Base-by-base conservation (phyloP, 345 rosid species). In the Raphanus raphanistrum region DNA sequence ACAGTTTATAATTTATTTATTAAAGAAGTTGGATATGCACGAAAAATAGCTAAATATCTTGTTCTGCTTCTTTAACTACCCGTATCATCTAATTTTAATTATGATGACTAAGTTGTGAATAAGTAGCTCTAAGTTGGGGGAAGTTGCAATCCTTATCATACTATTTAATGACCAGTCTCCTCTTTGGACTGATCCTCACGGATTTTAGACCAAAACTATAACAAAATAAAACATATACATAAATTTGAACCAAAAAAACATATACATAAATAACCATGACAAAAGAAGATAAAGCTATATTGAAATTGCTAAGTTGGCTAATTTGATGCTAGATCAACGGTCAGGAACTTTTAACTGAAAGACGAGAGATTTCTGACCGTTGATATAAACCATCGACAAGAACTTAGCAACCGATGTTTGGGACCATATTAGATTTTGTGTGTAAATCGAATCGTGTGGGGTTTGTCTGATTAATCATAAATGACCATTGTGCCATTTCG, bases 201-300 rank as follows among this genome's bases (percentile, higher is more conserved):
- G 29, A 12, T 62, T 61, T 6, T 61, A 79, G 68, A 78, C 73
- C 73, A 45, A 66, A 26, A 43, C 33, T 16, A 26, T 8, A 63
- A 38, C 38, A 41, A 31, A 57, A 73, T 57, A 21, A 78, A 73
- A 66, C 77, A 79, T 68, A 0, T 73, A 35, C 82, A 68, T 50
- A 79, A 79, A 79, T 73, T 21, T 21, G 21, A 73, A 72, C 50
- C 70, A 79, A 21, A 21, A 21, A 78, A 73, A 66, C 77, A 79
- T 68, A 0, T 73, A 35, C 82, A 68, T 50, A 79, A 79, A 79
- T 73, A 73, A 72, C 50, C 70, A 79, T 73, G 82, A 79, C 82
- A 73, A 68, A 52, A 79, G 59, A 73, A 68, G 70, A 38, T 12
- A 43, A 64, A 41, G 8, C 50, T 54, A 38, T 17, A 28, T 4